A percentile compares a stretch with the other conserved stretches of the same genome.
Evolutionary conservation across 176 grass and related monocot genomes (phyloP).

Genomic region (Cymbopogon citratus): DNA sequence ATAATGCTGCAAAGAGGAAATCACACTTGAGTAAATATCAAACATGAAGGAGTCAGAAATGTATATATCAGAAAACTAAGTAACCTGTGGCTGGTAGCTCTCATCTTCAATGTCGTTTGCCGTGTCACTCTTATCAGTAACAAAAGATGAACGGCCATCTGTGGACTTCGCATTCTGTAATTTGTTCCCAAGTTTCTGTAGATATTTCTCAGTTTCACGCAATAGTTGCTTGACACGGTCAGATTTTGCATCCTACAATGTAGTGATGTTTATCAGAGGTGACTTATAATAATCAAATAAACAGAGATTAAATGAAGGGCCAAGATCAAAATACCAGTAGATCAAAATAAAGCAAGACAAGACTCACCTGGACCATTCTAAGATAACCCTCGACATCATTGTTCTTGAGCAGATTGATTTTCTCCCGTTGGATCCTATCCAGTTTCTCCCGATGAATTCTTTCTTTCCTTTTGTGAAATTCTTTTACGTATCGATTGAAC

Average conservation of each 20-base stretch:
- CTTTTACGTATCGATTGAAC: conserved; percentile 81
- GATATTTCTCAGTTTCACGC: conserved; percentile 97
- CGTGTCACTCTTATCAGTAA: conserved; percentile 53
- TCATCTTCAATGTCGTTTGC: conserved; percentile 89
- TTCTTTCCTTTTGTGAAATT: conserved; percentile 99
- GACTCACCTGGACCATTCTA: conserved; percentile 87
- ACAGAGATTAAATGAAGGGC: conserved; percentile 6
- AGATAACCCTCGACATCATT: conserved; percentile 99
- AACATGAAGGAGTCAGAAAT: conserved; percentile 16
- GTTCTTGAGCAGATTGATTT: conserved; percentile 99
- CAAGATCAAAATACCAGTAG: conserved; percentile 18
- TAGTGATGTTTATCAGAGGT: conserved; percentile 16
- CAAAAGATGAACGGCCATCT: conserved; percentile 45
- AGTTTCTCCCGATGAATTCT: conserved; percentile 87
- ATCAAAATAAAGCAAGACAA: conserved; percentile 23
- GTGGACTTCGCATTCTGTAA: conserved; percentile 57
- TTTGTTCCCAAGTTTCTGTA: conserved; percentile 84
- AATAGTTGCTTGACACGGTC: conserved; percentile 96
- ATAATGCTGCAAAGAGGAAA: conserved; percentile 78
- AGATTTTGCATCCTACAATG: conserved; percentile 93
- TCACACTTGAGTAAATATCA: conserved; percentile 27
- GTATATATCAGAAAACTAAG: background rate
- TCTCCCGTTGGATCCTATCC: conserved; percentile 94
- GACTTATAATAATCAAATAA: conserved; percentile 10
- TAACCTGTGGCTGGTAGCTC: conserved; percentile 91